phyloP scores from a whole-genome alignment of 257 asterid genomes.

The Jacaranda copaia region DNA sequence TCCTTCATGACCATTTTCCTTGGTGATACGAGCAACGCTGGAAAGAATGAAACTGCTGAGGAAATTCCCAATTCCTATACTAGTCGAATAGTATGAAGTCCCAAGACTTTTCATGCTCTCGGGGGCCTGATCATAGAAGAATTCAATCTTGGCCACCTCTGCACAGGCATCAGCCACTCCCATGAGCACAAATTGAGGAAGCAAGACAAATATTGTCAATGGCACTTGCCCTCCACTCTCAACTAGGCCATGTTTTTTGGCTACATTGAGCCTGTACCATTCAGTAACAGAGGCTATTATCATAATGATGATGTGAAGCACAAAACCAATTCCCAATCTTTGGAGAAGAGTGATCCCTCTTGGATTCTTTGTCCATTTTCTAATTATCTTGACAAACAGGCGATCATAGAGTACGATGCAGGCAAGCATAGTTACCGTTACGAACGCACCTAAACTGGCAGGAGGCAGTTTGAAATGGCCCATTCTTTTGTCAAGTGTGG shows the following conservation, averaged over 20 bases:
- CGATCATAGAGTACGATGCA: slow-evolving; percentile 49
- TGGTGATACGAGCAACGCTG: slow-evolving; percentile 34
- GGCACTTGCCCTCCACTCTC: slow-evolving; percentile 40
- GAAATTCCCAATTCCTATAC: slow-evolving; percentile 48
- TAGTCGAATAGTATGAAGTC: slow-evolving; percentile 41
- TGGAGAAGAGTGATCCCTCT: slow-evolving; percentile 60
- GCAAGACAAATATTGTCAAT: slow-evolving; percentile 44
- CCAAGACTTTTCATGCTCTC: slow-evolving; percentile 60
- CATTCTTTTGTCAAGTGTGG: slow-evolving; percentile 43
- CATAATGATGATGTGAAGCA: slow-evolving; percentile 50
- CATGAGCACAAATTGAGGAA: slow-evolving; percentile 54
- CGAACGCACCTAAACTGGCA: slow-evolving; percentile 50
- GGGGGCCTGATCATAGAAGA: slow-evolving; percentile 64
- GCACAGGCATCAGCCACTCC: slow-evolving; percentile 56
- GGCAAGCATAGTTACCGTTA: slow-evolving; percentile 46
- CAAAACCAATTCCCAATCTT: slow-evolving; percentile 49
- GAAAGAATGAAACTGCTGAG: slow-evolving; percentile 44
- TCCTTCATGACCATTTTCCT: slow-evolving; percentile 33
- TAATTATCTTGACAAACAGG: slow-evolving; percentile 37
- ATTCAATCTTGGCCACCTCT: slow-evolving; percentile 53
- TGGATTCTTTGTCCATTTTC: slow-evolving; percentile 52
- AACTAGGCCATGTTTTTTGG: slow-evolving; percentile 30
- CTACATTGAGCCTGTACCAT: slow-evolving; percentile 42
- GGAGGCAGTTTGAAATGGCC: slow-evolving; percentile 50
- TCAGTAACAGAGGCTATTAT: slow-evolving; percentile 46